Percentiles rank a stretch among this genome's conserved stretches.
Evolutionary conservation across 306 rosid species (phyloP).

Genomic region (barrel medic (Medicago truncatula)): DNA sequence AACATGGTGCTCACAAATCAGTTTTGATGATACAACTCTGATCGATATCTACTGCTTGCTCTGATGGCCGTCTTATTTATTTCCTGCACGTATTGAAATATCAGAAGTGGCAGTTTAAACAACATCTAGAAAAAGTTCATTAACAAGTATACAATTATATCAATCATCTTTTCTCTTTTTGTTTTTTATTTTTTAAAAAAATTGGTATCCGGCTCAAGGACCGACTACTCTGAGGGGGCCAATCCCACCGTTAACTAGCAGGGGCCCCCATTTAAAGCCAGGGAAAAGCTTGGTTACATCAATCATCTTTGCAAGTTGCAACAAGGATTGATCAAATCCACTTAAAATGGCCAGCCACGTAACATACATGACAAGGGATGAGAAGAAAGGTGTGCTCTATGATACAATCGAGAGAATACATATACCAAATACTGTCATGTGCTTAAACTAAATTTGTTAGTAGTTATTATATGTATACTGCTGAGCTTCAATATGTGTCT

Average conservation of each 20-base stretch:
- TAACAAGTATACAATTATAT: constrained; percentile 21
- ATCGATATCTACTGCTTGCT: constrained; percentile 38
- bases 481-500: background rate
- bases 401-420: background rate
- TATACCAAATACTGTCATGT: background rate
- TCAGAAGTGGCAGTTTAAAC: constrained; percentile 27
- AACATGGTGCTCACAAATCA: constrained; percentile 39
- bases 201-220: too few species aligned
- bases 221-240: too few species aligned
- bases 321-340: constrained; percentile 18
- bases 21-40: constrained; percentile 32
- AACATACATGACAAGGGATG: background rate
- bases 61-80: constrained; percentile 41
- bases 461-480: background rate
- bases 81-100: constrained; percentile 53
- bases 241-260: too few species aligned
- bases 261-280: too few species aligned
- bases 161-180: background rate
- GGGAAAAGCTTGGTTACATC: background rate
- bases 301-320: constrained; percentile 9
- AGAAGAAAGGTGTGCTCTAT: constrained; percentile 2
- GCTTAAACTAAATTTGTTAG: constrained; percentile 3
- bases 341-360: constrained; percentile 32
- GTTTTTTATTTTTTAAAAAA: too few species aligned
- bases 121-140: background rate